Evolutionary conservation across 1,284 basidiomycete species (phyloP), one percentile per base, ranked within the genome.

Genomic region (Ustilago bromivora): DNA sequence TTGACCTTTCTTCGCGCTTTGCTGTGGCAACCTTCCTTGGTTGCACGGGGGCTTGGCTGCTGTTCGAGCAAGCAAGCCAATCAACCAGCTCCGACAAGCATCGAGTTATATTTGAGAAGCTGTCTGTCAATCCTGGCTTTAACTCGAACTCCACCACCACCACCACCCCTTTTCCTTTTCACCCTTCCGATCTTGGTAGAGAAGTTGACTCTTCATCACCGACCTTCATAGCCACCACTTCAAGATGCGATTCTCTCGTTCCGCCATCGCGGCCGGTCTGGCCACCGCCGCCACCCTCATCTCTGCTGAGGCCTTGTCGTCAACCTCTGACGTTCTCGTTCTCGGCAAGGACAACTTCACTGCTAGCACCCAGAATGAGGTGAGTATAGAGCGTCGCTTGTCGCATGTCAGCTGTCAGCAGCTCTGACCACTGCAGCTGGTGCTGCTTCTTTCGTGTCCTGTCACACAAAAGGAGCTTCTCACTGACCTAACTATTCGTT

Each of bases 311-410:
- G 90, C 77, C 32, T 78, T 91, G 55, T 88, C 87, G 46, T 86
- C 49, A 51, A 7, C 88, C 57, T 94, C 93, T n/a, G 94, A 98
- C 87, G 95, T 98, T 78, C 77, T 95, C 70, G 91, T 88, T 85
- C 88, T 97, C 78, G 93, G 91, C 47, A 87, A 91, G 57, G 87
- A 88, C 81, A 91, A 89, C 85, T 98, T 98, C 87, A 89, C 92
- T 79, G 87, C 89, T 36, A 88, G 90, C 69, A 91, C 96, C 75
- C 88, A 90, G 76, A 87, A 89, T 11, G 93, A 84, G 80, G 77
- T 80, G 58, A 9, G 77, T 76, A 28, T 28, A 28, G 23, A 28
- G 23, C 23, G 23, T 28, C 23, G 23, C 23, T 28, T 28, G 23
- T 28, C 23, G 23, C 23, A 28, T 28, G 23, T 28, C 23, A 49